Evolutionary conservation across 2,329 filamentous ascomycete species (phyloP).

Genomic region (Colletotrichum eleusines): DNA sequence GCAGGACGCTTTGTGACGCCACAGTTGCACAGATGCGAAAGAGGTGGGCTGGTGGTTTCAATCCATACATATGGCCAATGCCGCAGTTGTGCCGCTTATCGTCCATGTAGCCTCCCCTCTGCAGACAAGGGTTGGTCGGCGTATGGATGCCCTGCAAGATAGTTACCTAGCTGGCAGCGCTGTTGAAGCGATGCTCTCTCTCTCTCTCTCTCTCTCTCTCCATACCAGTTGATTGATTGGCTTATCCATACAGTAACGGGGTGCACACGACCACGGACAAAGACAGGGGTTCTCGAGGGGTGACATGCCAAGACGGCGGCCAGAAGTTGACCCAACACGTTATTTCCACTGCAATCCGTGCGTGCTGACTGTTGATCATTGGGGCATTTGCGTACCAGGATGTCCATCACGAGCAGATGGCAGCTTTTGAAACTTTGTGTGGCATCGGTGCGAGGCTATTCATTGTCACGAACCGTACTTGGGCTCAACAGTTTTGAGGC

Average conservation of each 20-base stretch:
- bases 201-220: not conserved
- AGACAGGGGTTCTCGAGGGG: slow-evolving; percentile 24
- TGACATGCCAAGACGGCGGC: slow-evolving; percentile 25
- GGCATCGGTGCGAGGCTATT: not conserved
- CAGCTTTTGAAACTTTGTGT: not conserved
- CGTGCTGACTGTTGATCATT: not conserved
- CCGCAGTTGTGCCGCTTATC: not conserved
- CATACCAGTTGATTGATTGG: slow-evolving; percentile 4
- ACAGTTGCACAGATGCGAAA: slow-evolving; percentile 13
- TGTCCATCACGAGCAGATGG: not conserved
- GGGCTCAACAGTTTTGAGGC: slow-evolving; percentile 1
- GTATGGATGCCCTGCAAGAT: not conserved
- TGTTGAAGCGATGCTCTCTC: not conserved
- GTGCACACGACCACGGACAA: slow-evolving; percentile 6
- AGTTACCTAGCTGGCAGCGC: not conserved
- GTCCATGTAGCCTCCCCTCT: not conserved
- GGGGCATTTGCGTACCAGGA: not conserved
- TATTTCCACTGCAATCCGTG: slow-evolving; percentile 28
- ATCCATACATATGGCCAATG: slow-evolving; percentile 12
- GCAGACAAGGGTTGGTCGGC: not conserved
- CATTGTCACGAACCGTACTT: not conserved
- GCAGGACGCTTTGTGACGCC: slow-evolving; percentile 16
- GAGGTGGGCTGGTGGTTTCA: not conserved
- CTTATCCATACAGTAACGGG: not conserved
- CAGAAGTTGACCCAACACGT: slow-evolving; percentile 12